These are phyloP conservation scores for Endothia cerciana DNA, from an alignment of 2,329 filamentous ascomycete genomes.

Conservation along the genomic window DNA sequence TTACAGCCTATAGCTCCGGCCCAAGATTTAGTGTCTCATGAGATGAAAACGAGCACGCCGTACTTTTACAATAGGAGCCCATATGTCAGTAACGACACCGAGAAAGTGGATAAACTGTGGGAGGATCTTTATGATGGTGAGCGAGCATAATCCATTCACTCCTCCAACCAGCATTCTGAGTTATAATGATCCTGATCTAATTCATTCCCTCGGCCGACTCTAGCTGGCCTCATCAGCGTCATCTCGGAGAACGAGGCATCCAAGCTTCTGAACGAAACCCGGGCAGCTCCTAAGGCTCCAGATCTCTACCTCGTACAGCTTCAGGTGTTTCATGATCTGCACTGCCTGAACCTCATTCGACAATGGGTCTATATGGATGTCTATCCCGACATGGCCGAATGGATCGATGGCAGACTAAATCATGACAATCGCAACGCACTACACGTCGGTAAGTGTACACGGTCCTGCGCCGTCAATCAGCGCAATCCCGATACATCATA, in stretches of 20 bases:
- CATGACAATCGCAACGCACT: background rate
- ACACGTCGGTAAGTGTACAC: background rate
- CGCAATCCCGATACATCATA: background rate
- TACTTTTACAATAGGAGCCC: background rate
- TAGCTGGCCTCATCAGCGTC: background rate
- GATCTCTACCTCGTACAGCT: background rate
- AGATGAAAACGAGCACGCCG: background rate
- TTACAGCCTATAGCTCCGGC: background rate
- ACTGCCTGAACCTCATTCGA: background rate
- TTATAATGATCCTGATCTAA: background rate
- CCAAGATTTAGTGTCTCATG: background rate
- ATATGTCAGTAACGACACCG: background rate
- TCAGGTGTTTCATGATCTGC: background rate
- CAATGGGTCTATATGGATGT: background rate
- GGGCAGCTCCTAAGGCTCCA: background rate
- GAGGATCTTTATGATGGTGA: background rate
- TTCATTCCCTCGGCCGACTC: background rate
- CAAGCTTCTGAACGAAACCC: background rate
- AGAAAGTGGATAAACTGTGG: background rate
- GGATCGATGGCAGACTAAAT: background rate
- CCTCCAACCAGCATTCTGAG: too few species aligned
- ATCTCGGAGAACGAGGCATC: background rate
- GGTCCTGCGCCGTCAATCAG: background rate
- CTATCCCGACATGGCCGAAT: background rate
- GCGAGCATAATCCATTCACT: background rate